Conservation (phyloP, 257 asterid species). For the Nicotiana tabacum region DNA sequence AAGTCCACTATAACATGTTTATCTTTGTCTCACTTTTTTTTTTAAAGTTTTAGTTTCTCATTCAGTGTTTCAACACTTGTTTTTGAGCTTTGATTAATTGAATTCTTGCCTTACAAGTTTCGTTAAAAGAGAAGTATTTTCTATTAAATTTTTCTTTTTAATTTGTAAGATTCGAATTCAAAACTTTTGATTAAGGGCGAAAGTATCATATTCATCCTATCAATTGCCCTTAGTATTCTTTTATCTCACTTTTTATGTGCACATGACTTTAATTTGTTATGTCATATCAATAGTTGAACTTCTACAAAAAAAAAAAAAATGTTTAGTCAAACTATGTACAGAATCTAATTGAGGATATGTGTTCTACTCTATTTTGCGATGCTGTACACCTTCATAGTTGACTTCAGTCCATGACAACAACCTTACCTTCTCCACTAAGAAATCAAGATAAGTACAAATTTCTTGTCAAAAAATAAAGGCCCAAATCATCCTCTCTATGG, state of each 20-base stretch:
- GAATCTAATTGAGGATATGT: not conserved
- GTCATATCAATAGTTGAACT: not conserved
- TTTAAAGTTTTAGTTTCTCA: not conserved
- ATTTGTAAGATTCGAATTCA: no score
- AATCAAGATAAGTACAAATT: not conserved
- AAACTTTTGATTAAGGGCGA: no score
- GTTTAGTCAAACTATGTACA: not conserved
- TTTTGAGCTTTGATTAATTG: no score
- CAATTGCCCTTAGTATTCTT: no score
- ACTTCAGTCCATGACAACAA: not conserved
- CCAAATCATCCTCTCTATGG: not conserved
- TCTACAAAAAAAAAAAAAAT: not conserved
- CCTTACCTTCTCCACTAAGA: not conserved
- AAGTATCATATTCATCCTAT: no score
- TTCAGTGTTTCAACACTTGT: no score
- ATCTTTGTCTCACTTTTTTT: not conserved
- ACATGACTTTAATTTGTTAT: not conserved
- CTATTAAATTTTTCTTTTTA: no score
- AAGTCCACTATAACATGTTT: not conserved
- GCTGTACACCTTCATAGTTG: not conserved
- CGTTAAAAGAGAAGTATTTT: no score
- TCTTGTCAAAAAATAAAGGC: not conserved
- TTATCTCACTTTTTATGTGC: not conserved
- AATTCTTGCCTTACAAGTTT: no score
- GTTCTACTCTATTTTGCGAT: not conserved